Conservation (phyloP, 2,329 filamentous ascomycete genomes). For the Colletotrichum sp. region DNA sequence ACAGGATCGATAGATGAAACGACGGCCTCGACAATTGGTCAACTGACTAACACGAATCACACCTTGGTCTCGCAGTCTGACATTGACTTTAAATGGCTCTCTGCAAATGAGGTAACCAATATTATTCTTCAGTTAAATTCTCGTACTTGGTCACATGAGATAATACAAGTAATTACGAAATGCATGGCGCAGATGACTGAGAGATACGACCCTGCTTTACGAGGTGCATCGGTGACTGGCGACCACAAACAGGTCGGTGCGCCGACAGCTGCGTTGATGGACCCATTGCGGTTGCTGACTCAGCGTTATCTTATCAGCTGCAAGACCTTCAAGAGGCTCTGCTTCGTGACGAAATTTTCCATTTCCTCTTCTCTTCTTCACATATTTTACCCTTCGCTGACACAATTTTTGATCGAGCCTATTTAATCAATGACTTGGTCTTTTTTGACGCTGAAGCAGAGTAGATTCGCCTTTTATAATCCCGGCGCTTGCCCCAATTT, state of each 20-base stretch:
- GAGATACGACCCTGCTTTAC: not conserved
- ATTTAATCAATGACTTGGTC: conserved; percentile 46
- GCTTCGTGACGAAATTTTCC: conserved; percentile 1
- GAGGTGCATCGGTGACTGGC: not conserved
- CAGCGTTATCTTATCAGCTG: conserved; percentile 17
- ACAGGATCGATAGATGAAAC: not conserved
- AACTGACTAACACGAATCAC: conserved; percentile 3
- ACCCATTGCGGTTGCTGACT: not conserved
- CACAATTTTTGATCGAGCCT: conserved; percentile 37
- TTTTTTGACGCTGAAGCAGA: conserved; percentile 59
- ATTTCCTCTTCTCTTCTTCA: conserved; percentile 41
- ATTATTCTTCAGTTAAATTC: no score
- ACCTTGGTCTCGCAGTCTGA: not conserved
- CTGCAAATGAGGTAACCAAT: not conserved
- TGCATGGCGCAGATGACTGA: not conserved
- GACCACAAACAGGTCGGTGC: not conserved
- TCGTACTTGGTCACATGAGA: not conserved
- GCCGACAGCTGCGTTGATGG: not conserved
- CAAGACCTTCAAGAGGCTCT: not conserved
- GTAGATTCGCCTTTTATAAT: conserved; percentile 62
- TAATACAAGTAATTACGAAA: not conserved
- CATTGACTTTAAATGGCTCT: not conserved
- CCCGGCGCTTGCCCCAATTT: conserved; percentile 51
- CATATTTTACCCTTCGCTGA: conserved; percentile 51
- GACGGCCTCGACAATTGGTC: not conserved